Base-by-base conservation (phyloP, 2,329 filamentous ascomycete species). In the Talaromyces piceae region DNA sequence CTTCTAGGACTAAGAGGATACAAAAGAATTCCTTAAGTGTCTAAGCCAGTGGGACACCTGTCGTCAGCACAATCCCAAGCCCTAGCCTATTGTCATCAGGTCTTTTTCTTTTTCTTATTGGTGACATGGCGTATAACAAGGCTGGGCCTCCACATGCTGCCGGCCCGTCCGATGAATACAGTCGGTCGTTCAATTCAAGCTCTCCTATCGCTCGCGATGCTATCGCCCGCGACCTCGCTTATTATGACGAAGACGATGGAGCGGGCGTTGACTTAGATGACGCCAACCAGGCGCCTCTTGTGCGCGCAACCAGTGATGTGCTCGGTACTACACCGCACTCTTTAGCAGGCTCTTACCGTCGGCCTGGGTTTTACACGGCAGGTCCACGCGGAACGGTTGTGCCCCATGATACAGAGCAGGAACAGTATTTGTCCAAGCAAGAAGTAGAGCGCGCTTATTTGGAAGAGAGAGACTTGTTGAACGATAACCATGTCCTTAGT, bases 281-380 rank as follows among this genome's bases (percentile, higher is more conserved):
- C 25, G 65, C 67, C 11, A 68, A 67, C 4, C 70, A 70, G 37
- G 60, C 61, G 9, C 66, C 68, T 47, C 71, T 73, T 8, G 59
- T 74, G 49, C 69, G 71, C 57, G 68, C 73, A 45, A 57, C 65
- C 16, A 66, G 66, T 57, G 64, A 66, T 58, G 51, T 68, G 55
- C 53, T 72, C 50, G 56, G 66, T 16, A 66, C 61, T 25, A 65
- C 65, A 28, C 61, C 63, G 13, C 65, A 72, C 56, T 79, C 80
- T 13, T 76, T 86, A 71, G 74, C 77, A 16, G 77, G 79, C 30
- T 80, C 80, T 27, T 95, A 93, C 70, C 82, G 87, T 50, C 80
- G 89, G 43, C 88, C 89, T 1, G 87, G 83, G 58, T 86, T 84
- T 63, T 83, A 93, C 26, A 87, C 81, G 54, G 86, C 85, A 11